phyloP scores from a whole-genome alignment of 2,329 filamentous ascomycete species.

The Didymella pomorum region DNA sequence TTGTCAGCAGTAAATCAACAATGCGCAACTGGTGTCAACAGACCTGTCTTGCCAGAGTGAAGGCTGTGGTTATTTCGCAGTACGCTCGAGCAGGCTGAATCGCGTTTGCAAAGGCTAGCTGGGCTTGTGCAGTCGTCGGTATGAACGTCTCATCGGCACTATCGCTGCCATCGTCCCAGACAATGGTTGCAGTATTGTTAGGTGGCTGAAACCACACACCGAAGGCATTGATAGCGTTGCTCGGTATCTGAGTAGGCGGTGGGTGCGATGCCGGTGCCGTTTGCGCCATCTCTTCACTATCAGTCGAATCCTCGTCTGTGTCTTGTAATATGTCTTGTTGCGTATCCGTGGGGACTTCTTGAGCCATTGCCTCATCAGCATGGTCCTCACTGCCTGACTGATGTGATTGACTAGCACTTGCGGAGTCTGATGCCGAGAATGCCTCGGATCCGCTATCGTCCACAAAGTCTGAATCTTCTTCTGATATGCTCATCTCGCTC shows the following conservation, averaged over 20 bases:
- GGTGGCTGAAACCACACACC: slow-evolving; percentile 17
- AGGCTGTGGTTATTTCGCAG: slow-evolving; percentile 13
- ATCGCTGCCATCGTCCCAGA: slow-evolving; percentile 7
- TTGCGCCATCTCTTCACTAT: neutral
- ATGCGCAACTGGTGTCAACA: neutral
- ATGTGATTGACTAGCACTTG: neutral
- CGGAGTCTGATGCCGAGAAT: neutral
- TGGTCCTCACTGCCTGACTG: neutral
- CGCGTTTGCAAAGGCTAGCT: slow-evolving; percentile 1
- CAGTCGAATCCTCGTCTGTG: neutral
- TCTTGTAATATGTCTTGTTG: neutral
- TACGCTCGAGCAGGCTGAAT: slow-evolving; percentile 13
- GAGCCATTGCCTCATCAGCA: neutral
- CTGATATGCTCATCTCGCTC: slow-evolving; percentile 18
- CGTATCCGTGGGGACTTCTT: neutral
- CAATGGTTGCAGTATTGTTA: neutral
- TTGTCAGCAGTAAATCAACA: neutral
- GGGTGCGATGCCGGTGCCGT: neutral
- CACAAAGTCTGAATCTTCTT: slow-evolving; percentile 1
- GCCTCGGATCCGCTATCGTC: neutral
- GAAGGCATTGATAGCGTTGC: slow-evolving; percentile 12
- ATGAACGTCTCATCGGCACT: slow-evolving; percentile 11
- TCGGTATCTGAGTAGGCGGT: neutral
- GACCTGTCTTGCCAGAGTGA: slow-evolving; percentile 12
- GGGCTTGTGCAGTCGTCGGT: slow-evolving; percentile 3